phyloP scores from a whole-genome alignment of 2,329 filamentous ascomycete species.

The Colletotrichum kahawae region DNA sequence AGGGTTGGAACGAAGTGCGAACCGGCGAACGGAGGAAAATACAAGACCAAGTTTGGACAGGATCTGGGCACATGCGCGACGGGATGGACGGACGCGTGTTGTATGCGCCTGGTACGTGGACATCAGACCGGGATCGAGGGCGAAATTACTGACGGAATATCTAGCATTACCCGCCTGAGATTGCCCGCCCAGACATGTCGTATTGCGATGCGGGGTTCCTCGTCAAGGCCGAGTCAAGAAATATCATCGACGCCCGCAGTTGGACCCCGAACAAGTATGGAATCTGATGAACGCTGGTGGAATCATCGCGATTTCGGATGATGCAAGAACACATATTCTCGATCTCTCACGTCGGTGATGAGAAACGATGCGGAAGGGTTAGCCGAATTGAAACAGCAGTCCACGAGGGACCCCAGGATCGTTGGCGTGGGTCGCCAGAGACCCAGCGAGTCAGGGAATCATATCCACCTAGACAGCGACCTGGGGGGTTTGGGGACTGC shows the following conservation, averaged over 20 bases:
- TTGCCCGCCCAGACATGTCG: conserved; percentile 4
- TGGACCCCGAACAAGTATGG: conserved; percentile 1
- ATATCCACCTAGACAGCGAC: neutral
- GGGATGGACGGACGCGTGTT: conserved; percentile 18
- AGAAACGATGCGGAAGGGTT: neutral
- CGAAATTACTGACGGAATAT: neutral
- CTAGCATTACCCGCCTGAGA: conserved; percentile 21
- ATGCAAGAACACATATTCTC: neutral
- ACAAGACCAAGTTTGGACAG: conserved; percentile 22
- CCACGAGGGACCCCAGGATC: neutral
- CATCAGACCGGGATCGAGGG: neutral
- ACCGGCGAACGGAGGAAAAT: conserved; percentile 5
- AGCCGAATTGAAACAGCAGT: neutral
- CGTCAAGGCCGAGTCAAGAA: conserved; percentile 8
- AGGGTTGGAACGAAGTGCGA: conserved; percentile 8
- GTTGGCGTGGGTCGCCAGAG: neutral
- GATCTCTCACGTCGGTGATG: neutral
- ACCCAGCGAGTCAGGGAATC: neutral
- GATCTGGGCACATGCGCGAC: conserved; percentile 17
- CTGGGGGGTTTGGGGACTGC: neutral
- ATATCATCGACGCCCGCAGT: conserved; percentile 1
- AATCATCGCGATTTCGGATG: neutral
- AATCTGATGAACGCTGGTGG: neutral
- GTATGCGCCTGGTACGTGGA: conserved; percentile 17
- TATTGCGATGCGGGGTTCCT: conserved; percentile 17